A percentile compares a stretch with the other conserved stretches of the same genome.
Evolutionary conservation across 805 yeast genomes (phyloP).

Genomic region (Cyberlindnera saturnus): DNA sequence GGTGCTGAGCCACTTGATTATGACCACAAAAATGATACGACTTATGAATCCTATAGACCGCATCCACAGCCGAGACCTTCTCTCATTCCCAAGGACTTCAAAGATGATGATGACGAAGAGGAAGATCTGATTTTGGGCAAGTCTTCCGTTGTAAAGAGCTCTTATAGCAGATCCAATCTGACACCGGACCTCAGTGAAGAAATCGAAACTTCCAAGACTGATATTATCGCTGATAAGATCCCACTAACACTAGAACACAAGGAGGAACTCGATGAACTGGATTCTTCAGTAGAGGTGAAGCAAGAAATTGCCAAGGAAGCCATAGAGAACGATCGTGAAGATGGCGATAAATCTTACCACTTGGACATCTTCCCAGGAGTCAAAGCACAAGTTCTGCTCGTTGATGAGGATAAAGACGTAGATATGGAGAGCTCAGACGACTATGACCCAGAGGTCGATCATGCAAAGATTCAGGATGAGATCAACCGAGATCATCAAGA

Average conservation of each 20-base stretch:
- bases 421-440: constrained; percentile 8
- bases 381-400: constrained; percentile 1
- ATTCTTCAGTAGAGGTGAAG: neutral
- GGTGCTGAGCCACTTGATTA: neutral
- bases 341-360: neutral
- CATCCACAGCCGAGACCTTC: constrained; percentile 14
- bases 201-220: constrained; percentile 1
- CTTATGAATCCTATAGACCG: constrained; percentile 1
- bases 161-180: neutral
- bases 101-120: constrained; percentile 21
- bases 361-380: neutral
- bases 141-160: too few species aligned
- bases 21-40: neutral
- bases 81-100: constrained; percentile 23
- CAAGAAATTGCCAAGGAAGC: neutral
- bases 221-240: constrained; percentile 10
- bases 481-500: neutral
- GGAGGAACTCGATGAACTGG: constrained; percentile 11
- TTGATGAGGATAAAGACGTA: neutral
- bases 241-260: constrained; percentile 17
- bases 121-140: constrained; percentile 8
- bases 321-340: neutral
- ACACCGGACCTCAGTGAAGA: neutral
- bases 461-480: neutral
- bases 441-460: constrained; percentile 12